Conservation (phyloP, 2,329 filamentous ascomycete genomes). For the Ascochyta clinopodiicola region DNA sequence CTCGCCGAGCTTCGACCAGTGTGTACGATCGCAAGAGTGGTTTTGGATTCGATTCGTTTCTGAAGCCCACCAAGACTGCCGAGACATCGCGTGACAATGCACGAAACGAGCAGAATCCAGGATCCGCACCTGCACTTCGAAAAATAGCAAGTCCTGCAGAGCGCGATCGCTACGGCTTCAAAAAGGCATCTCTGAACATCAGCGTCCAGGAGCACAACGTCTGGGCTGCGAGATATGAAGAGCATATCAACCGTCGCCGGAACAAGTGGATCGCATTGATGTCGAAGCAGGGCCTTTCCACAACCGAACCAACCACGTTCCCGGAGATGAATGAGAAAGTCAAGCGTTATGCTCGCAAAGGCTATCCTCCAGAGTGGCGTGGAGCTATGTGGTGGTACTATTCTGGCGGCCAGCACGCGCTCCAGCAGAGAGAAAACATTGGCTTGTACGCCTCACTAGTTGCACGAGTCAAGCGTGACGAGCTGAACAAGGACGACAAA, state of each 20-base stretch:
- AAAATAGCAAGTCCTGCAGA: constrained; percentile 41
- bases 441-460: constrained; percentile 79
- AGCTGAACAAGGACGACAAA: constrained; percentile 73
- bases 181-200: constrained; percentile 83
- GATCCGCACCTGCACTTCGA: constrained; percentile 20
- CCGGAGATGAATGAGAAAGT: constrained; percentile 81
- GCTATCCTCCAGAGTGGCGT: constrained; percentile 90
- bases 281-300: constrained; percentile 76
- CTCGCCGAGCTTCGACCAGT: constrained; percentile 45
- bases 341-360: constrained; percentile 90
- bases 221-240: constrained; percentile 78
- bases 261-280: constrained; percentile 84
- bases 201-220: constrained; percentile 77
- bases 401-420: constrained; percentile 80
- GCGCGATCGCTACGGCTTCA: constrained; percentile 90
- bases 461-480: constrained; percentile 67
- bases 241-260: constrained; percentile 75
- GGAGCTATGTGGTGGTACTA: constrained; percentile 99
- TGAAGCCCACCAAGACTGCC: constrained; percentile 5
- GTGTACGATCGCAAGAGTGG: constrained; percentile 44
- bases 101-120: constrained; percentile 7
- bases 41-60: constrained; percentile 14
- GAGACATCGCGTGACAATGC: constrained; percentile 9
- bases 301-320: constrained; percentile 75
- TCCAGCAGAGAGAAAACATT: constrained; percentile 69